Evolutionary conservation across 371 early-diverging fungal species (phyloP), one percentile per base, ranked within the genome.

Genomic region (Capniomyces stellatus): DNA sequence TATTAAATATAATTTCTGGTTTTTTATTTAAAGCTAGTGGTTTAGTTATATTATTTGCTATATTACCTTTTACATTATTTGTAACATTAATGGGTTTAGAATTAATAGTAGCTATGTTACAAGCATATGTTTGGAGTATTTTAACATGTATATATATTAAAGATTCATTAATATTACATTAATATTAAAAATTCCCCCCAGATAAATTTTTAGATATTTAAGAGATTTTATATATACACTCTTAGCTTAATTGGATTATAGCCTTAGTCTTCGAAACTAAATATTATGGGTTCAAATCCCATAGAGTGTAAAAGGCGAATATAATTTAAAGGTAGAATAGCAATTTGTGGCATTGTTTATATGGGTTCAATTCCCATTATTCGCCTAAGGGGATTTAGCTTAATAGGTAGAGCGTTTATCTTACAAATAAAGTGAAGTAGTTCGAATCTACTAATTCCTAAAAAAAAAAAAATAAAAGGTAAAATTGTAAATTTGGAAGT

Each of bases 1-100:
- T 67, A 67, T 69, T 67, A 64, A 67, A 67, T 63, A 67, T 67
- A 46, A 66, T 67, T 57, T 67, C 63, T 62, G 60, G 60, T 61
- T 68, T 68, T 58, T 61, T 60, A 58, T 62, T 62, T 66, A 58
- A 69, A 61, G 51, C 62, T 55, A 60, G 55, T 58, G 53, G 57
- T 46, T 57, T 69, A 54, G 58, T 69, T 54, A 59, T 61, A 60
- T 58, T 68, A 56, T 70, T 70, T 57, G 63, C 70, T 52, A 60
- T 63, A 55, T 68, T 62, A 61, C 63, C 66, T 57, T 59, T 54
- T 39, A 49, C 61, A 40, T 70, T 70, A 51, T 69, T 62, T 57
- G 46, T 61, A 58, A 61, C 64, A 55, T 57, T 64, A 64, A 64
- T 70, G 64, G 64, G 60, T 53, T 69, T 66, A 64, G 61, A 59